These are phyloP conservation scores for Abortiporus biennis DNA, from an alignment of 1,284 basidiomycete genomes.

Conservation along the genomic window DNA sequence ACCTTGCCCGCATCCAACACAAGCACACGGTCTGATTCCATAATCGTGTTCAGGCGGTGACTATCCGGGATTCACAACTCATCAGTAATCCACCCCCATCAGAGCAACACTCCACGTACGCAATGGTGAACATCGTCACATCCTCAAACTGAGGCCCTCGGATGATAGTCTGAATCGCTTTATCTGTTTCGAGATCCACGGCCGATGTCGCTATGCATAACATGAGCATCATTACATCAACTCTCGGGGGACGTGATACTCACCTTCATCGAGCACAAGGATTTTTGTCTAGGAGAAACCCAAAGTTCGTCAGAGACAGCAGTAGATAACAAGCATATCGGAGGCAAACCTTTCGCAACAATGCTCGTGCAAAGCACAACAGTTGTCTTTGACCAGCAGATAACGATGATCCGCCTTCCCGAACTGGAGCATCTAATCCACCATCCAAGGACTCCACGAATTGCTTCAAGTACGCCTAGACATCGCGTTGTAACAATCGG, in stretches of 20 bases:
- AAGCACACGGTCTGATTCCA: slow-evolving; percentile 80
- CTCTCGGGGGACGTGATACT: slow-evolving; percentile 4
- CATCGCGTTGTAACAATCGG: slow-evolving; percentile 1
- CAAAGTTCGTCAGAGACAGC: too few species aligned
- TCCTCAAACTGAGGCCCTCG: slow-evolving; percentile 61
- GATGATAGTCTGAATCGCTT: slow-evolving; percentile 79
- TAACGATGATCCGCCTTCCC: slow-evolving; percentile 80
- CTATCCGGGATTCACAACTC: slow-evolving; percentile 29
- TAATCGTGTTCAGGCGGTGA: slow-evolving; percentile 87
- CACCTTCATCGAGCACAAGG: slow-evolving; percentile 86
- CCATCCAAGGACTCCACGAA: slow-evolving; percentile 71
- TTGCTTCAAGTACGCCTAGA: slow-evolving; percentile 55
- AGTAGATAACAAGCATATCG: too few species aligned
- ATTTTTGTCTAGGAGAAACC: slow-evolving; percentile 62
- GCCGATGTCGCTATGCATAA: slow-evolving; percentile 61
- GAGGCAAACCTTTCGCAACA: slow-evolving; percentile 53
- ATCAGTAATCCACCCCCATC: neutral
- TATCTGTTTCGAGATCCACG: slow-evolving; percentile 89
- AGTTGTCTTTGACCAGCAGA: slow-evolving; percentile 84
- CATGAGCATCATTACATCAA: neutral
- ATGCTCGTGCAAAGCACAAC: slow-evolving; percentile 76
- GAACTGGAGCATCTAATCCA: slow-evolving; percentile 70
- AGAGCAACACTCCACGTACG: slow-evolving; percentile 36
- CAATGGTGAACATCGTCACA: slow-evolving; percentile 82
- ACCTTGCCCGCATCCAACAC: slow-evolving; percentile 80